phyloP scores from a whole-genome alignment of 768 basidiomycete species.

The Strobilomyces confusus region DNA sequence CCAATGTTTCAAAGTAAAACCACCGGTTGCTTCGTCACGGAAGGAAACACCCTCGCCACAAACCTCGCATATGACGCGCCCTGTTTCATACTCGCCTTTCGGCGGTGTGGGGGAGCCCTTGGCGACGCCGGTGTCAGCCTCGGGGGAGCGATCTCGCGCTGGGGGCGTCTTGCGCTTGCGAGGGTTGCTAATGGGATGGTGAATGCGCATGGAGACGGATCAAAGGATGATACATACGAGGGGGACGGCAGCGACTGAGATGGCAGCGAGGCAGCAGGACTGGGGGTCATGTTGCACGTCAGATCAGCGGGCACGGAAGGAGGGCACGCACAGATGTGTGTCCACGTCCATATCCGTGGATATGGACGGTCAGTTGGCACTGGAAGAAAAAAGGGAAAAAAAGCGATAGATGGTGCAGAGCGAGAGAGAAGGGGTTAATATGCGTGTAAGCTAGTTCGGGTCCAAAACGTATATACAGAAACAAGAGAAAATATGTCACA shows the following conservation, averaged over 20 bases:
- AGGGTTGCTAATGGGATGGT: slow-evolving; percentile 25
- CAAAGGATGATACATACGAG: slow-evolving; percentile 20
- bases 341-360: slow-evolving; percentile 19
- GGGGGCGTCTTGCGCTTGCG: slow-evolving; percentile 41
- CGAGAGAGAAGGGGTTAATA: slow-evolving; percentile 31
- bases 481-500: slow-evolving; percentile 39
- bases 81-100: slow-evolving; percentile 58
- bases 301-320: slow-evolving; percentile 14
- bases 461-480: slow-evolving; percentile 39
- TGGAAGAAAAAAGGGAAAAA: slow-evolving; percentile 5
- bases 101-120: slow-evolving; percentile 16
- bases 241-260: slow-evolving; percentile 13
- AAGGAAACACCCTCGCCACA: slow-evolving; percentile 63
- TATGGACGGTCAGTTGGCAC: slow-evolving; percentile 6
- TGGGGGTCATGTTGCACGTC: slow-evolving; percentile 9
- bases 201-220: slow-evolving; percentile 17
- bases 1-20: slow-evolving; percentile 68
- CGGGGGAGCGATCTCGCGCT: slow-evolving; percentile 16
- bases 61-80: slow-evolving; percentile 60
- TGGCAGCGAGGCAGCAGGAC: slow-evolving; percentile 8
- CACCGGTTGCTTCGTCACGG: slow-evolving; percentile 58
- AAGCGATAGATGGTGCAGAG: slow-evolving; percentile 11
- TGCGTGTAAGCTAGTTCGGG: slow-evolving; percentile 34
- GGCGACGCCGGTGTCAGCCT: slow-evolving; percentile 9
- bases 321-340: slow-evolving; percentile 17